Conservation (phyloP, 768 basidiomycete species). For the Tricholoma flavovirens region DNA sequence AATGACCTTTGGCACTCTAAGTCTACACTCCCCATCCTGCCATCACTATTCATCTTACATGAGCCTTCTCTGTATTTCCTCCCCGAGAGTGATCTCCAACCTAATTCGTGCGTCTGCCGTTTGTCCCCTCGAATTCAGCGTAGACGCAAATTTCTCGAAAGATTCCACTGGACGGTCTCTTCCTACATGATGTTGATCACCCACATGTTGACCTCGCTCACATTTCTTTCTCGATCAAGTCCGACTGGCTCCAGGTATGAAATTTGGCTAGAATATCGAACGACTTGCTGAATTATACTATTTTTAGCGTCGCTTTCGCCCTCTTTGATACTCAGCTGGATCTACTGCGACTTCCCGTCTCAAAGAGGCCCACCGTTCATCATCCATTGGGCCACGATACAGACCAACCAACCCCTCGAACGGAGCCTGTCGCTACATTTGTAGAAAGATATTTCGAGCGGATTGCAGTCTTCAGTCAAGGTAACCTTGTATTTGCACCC, state of each 20-base stretch:
- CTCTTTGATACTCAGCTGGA: conserved; percentile 60
- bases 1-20: conserved; percentile 17
- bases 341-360: conserved; percentile 43
- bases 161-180: conserved; percentile 18
- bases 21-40: conserved; percentile 26
- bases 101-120: background rate
- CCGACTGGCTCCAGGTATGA: conserved; percentile 1
- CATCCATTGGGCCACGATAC: conserved; percentile 1
- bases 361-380: conserved; percentile 22
- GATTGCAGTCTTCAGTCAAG: conserved; percentile 23
- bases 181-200: conserved; percentile 19
- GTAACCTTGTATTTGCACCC: background rate
- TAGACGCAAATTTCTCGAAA: background rate
- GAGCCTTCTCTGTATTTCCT: conserved; percentile 56
- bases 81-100: background rate
- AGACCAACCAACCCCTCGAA: conserved; percentile 10
- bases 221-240: conserved; percentile 8
- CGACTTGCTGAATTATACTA: background rate
- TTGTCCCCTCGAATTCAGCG: background rate
- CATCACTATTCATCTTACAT: conserved; percentile 52
- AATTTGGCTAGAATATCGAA: background rate
- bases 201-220: conserved; percentile 16
- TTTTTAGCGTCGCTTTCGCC: conserved; percentile 27
- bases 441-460: conserved; percentile 54
- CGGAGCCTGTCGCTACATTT: conserved; percentile 33